These are phyloP conservation scores for Arabidopsis arenosa DNA, from an alignment of 345 rosid genomes.

Conservation along the genomic window DNA sequence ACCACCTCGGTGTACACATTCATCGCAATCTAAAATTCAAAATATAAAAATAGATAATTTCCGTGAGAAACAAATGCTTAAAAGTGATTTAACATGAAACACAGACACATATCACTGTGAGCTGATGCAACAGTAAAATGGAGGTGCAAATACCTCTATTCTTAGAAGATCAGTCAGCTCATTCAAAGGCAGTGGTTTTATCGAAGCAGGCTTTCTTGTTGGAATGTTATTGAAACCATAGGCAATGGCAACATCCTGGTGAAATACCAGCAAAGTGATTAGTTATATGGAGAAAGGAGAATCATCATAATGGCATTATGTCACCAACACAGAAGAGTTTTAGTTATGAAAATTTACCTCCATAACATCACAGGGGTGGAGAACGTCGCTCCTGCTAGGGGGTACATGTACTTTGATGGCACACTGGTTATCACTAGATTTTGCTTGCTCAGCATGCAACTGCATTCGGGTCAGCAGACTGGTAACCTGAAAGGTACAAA, in stretches of 20 bases:
- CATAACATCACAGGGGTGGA: slow-evolving; percentile 95
- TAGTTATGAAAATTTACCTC: slow-evolving; percentile 56
- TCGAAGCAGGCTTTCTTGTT: slow-evolving; percentile 63
- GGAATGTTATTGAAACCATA: slow-evolving; percentile 89
- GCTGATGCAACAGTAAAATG: slow-evolving; percentile 24
- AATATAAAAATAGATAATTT: background rate
- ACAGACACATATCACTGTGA: slow-evolving; percentile 13
- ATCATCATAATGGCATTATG: background rate
- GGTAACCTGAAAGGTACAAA: slow-evolving; percentile 60
- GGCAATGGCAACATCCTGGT: slow-evolving; percentile 94
- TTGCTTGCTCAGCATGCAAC: slow-evolving; percentile 57
- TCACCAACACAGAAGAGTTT: background rate
- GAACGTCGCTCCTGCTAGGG: slow-evolving; percentile 89
- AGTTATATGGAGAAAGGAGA: background rate
- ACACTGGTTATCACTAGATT: slow-evolving; percentile 47
- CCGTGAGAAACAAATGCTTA: slow-evolving; percentile 17
- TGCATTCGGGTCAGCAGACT: slow-evolving; percentile 79
- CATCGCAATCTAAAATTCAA: slow-evolving; percentile 66
- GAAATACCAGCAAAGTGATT: slow-evolving; percentile 22
- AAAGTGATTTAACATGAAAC: slow-evolving; percentile 7
- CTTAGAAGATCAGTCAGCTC: slow-evolving; percentile 82
- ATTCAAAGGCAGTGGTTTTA: slow-evolving; percentile 72
- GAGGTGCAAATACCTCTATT: slow-evolving; percentile 59
- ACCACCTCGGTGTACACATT: slow-evolving; percentile 79
- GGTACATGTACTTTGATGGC: slow-evolving; percentile 70